A percentile compares a stretch with the other conserved stretches of the same genome.
Evolutionary conservation across 352 stramenopile genomes (phyloP).

Genomic region (Pythium phragmiticola): DNA sequence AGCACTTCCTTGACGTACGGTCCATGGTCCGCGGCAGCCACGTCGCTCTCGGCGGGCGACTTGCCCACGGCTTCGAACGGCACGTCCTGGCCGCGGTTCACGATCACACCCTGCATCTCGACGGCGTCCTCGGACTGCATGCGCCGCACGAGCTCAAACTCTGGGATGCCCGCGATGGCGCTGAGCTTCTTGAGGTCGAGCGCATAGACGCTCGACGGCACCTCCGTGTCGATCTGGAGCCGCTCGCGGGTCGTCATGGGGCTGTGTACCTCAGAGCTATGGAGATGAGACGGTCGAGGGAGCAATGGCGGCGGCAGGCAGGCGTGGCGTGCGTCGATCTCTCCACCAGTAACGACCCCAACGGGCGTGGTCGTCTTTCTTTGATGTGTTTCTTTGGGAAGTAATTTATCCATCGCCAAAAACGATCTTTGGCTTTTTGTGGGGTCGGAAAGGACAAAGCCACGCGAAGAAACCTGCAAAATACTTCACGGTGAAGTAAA

Average conservation of each 20-base stretch:
- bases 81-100: conserved; percentile 74
- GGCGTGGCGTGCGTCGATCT: conserved; percentile 16
- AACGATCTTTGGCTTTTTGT: conserved; percentile 9
- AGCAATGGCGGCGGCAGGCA: neutral
- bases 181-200: conserved; percentile 72
- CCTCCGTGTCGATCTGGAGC: conserved; percentile 71
- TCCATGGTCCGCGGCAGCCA: conserved; percentile 1
- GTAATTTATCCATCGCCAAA: conserved; percentile 10
- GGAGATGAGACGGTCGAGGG: neutral
- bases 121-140: conserved; percentile 77
- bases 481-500: too few relatives aligned
- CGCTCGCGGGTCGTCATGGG: conserved; percentile 24
- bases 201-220: conserved; percentile 78
- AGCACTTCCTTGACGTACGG: conserved; percentile 67
- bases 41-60: conserved; percentile 16
- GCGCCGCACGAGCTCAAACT: conserved; percentile 61
- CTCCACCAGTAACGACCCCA: conserved; percentile 5
- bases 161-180: conserved; percentile 54
- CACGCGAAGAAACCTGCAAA: too few relatives aligned
- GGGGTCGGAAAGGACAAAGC: neutral
- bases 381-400: neutral
- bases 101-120: conserved; percentile 81
- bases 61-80: conserved; percentile 78
- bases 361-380: conserved; percentile 1
- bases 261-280: conserved; percentile 2